Evolutionary conservation across 805 yeast species (phyloP).

Genomic region (Nakazawaea sp.): DNA sequence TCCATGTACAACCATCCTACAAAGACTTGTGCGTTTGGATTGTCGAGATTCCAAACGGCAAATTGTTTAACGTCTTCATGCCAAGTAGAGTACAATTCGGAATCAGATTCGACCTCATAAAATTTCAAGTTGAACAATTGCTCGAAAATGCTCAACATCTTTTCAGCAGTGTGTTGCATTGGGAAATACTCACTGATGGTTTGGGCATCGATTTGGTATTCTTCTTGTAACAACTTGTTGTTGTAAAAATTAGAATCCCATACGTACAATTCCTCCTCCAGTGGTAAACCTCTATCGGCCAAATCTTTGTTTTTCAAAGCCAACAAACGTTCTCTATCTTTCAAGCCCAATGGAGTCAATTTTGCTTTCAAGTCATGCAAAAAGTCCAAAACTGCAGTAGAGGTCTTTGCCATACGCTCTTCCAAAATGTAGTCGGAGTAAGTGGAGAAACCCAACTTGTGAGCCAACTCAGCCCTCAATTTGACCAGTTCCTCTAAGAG

Average conservation of each 20-base stretch:
- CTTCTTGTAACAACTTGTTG: conserved; percentile 56
- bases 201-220: conserved; percentile 65
- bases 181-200: conserved; percentile 78
- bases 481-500: conserved; percentile 54
- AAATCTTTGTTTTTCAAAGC: conserved; percentile 49
- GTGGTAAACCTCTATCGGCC: no score
- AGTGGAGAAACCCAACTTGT: conserved; percentile 55
- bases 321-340: conserved; percentile 43
- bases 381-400: conserved; percentile 52
- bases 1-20: conserved; percentile 78
- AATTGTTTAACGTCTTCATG: conserved; percentile 72
- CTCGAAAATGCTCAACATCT: conserved; percentile 71
- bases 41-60: conserved; percentile 66
- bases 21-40: conserved; percentile 60
- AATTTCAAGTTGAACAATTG: conserved; percentile 63
- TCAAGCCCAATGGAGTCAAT: conserved; percentile 50
- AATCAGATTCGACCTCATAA: conserved; percentile 35
- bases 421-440: conserved; percentile 70
- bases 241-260: conserved; percentile 76
- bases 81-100: conserved; percentile 48
- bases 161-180: conserved; percentile 52
- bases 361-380: conserved; percentile 54
- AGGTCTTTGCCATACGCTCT: conserved; percentile 73
- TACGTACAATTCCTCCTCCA: conserved; percentile 30
- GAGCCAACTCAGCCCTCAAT: conserved; percentile 56